A percentile compares a stretch with the other conserved stretches of the same genome.
Evolutionary conservation across 2,329 filamentous ascomycete genomes (phyloP).

Genomic region (Sarocladium strictum): DNA sequence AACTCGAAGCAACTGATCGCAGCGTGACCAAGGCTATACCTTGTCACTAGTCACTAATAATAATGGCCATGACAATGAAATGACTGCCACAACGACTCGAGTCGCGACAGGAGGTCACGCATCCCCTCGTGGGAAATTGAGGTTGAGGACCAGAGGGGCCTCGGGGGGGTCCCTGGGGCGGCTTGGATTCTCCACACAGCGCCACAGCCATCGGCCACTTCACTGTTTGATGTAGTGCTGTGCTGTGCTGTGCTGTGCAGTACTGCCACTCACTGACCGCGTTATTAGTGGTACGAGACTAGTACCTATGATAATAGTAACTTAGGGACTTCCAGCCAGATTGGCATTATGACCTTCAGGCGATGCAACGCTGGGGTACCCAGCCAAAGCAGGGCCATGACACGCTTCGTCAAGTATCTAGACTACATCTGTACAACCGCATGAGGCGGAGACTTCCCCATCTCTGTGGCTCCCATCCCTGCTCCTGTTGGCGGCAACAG

Average conservation of each 20-base stretch:
- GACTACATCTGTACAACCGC: too few species aligned
- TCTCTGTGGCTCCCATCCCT: not conserved
- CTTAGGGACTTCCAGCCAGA: not conserved
- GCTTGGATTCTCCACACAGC: constrained; percentile 2
- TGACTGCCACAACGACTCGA: not conserved
- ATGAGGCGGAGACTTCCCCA: too few species aligned
- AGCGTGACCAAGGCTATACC: too few species aligned
- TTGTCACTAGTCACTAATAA: not conserved
- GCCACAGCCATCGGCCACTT: too few species aligned
- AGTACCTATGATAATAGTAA: too few species aligned
- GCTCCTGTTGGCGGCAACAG: constrained; percentile 2
- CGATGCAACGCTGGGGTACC: constrained; percentile 5
- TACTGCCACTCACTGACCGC: too few species aligned
- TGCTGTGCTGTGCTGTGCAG: too few species aligned
- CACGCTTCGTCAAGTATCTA: not conserved
- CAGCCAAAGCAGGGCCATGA: not conserved
- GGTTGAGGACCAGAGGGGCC: not conserved
- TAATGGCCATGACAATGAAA: not conserved
- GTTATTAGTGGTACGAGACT: too few species aligned
- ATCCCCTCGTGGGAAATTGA: constrained; percentile 3
- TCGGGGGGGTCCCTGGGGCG: not conserved
- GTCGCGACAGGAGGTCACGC: not conserved
- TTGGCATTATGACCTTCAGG: not conserved
- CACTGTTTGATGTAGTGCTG: too few species aligned
- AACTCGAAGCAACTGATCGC: too few species aligned